Conservation (phyloP, 768 basidiomycete genomes). For the Pleurotus tuber-regium region DNA sequence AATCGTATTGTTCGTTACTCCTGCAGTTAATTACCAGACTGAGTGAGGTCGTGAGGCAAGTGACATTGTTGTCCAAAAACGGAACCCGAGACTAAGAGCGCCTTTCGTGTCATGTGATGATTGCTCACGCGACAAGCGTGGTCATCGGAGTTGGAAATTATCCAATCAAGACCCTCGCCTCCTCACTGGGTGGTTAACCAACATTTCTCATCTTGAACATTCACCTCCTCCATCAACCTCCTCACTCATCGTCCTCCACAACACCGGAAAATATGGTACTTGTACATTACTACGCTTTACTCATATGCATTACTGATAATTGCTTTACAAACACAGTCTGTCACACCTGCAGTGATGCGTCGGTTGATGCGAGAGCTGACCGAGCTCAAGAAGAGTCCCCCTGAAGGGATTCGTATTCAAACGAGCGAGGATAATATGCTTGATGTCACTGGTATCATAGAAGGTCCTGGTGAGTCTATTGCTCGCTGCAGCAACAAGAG, state of each 20-base stretch:
- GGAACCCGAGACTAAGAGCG: too few relatives aligned
- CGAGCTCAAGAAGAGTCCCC: slow-evolving; percentile 78
- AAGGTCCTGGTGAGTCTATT: slow-evolving; percentile 74
- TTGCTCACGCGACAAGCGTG: not conserved
- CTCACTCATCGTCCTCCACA: not conserved
- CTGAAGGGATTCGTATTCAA: slow-evolving; percentile 89
- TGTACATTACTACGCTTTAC: too few relatives aligned
- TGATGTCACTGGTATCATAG: slow-evolving; percentile 83
- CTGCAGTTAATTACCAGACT: too few relatives aligned
- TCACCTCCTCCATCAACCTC: not conserved
- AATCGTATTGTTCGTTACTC: too few relatives aligned
- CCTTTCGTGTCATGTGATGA: not conserved
- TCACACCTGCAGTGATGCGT: slow-evolving; percentile 64
- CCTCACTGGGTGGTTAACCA: too few relatives aligned
- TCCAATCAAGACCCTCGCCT: not conserved
- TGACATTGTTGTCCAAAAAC: too few relatives aligned
- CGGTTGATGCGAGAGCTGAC: slow-evolving; percentile 85
- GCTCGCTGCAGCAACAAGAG: slow-evolving; percentile 8
- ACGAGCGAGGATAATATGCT: slow-evolving; percentile 87
- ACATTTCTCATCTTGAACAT: slow-evolving; percentile 1
- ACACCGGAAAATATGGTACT: not conserved
- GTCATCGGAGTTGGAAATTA: too few relatives aligned
- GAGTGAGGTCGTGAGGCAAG: too few relatives aligned
- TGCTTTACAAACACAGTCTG: slow-evolving; percentile 27
- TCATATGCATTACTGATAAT: not conserved